A percentile compares a stretch with the other conserved stretches of the same genome.
Evolutionary conservation across 768 basidiomycete genomes (phyloP).

Genomic region (Lentinula boryana): DNA sequence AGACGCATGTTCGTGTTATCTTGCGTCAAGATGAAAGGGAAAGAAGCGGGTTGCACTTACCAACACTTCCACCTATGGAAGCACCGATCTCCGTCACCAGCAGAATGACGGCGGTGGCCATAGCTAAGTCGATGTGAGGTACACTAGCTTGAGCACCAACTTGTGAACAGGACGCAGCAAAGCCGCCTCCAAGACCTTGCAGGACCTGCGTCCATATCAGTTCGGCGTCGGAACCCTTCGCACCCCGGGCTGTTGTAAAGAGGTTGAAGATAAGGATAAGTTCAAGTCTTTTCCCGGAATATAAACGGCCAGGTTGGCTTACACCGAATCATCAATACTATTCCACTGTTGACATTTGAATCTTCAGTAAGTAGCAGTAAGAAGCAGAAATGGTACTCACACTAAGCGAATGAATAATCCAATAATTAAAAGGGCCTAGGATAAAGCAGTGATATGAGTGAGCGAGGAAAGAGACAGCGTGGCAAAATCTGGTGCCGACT

Average conservation of each 20-base stretch:
- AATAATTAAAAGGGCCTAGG: slow-evolving; percentile 42
- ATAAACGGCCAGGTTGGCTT: not conserved
- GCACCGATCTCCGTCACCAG: slow-evolving; percentile 66
- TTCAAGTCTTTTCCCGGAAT: not conserved
- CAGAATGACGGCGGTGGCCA: slow-evolving; percentile 62
- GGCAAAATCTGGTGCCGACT: slow-evolving; percentile 20
- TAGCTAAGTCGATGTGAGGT: slow-evolving; percentile 58
- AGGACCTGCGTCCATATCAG: slow-evolving; percentile 65
- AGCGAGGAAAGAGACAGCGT: not conserved
- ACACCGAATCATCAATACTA: slow-evolving; percentile 61
- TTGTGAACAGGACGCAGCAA: slow-evolving; percentile 51
- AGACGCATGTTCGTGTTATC: not conserved
- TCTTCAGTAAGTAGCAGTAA: not conserved
- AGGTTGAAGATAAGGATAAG: too few relatives aligned
- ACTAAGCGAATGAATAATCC: slow-evolving; percentile 57
- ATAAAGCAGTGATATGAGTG: not conserved
- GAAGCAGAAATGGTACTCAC: slow-evolving; percentile 17
- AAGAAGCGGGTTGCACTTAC: slow-evolving; percentile 22
- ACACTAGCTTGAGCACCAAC: slow-evolving; percentile 65
- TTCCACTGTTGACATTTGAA: slow-evolving; percentile 34
- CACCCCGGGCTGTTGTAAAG: slow-evolving; percentile 37
- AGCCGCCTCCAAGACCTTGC: slow-evolving; percentile 71
- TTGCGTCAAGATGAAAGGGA: not conserved
- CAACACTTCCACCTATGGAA: slow-evolving; percentile 57
- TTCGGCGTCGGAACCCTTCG: slow-evolving; percentile 45